phyloP scores from a whole-genome alignment of 192 early-diverging fungal genomes.

The Chytriomyces sp. region DNA sequence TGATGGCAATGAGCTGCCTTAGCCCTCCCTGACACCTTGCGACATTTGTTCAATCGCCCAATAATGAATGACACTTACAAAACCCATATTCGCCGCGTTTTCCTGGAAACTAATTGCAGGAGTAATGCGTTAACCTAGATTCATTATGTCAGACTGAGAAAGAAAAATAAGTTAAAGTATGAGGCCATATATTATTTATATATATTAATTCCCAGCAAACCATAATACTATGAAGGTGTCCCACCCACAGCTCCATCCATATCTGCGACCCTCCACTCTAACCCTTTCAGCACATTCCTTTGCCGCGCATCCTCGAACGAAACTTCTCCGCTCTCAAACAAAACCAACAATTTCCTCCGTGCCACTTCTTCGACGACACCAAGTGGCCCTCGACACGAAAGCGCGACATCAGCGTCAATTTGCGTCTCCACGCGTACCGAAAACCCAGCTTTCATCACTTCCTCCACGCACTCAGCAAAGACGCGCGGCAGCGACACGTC shows the following conservation, averaged over 20 bases:
- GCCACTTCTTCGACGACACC: background rate
- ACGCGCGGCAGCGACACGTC: background rate
- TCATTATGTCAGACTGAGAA: no score
- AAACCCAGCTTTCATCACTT: background rate
- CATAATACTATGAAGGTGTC: no score
- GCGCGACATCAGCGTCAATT: background rate
- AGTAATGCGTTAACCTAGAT: no score
- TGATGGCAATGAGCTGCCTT: no score
- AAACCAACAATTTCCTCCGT: background rate
- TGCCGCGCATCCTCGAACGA: background rate
- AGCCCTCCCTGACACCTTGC: no score
- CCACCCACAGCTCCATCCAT: background rate
- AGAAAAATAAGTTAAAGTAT: no score
- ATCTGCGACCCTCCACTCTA: background rate
- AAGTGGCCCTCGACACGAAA: background rate
- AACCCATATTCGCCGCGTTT: no score
- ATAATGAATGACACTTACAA: no score
- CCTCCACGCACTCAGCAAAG: background rate
- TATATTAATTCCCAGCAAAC: no score
- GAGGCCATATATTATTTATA: no score
- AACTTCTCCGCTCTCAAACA: background rate
- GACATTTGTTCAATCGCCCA: no score
- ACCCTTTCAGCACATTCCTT: background rate
- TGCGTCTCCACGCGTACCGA: background rate
- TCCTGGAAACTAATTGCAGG: no score